Percentiles rank a stretch among this genome's conserved stretches.
Evolutionary conservation across 345 rosid genomes (phyloP).

Genomic region (Syzygium jambos): DNA sequence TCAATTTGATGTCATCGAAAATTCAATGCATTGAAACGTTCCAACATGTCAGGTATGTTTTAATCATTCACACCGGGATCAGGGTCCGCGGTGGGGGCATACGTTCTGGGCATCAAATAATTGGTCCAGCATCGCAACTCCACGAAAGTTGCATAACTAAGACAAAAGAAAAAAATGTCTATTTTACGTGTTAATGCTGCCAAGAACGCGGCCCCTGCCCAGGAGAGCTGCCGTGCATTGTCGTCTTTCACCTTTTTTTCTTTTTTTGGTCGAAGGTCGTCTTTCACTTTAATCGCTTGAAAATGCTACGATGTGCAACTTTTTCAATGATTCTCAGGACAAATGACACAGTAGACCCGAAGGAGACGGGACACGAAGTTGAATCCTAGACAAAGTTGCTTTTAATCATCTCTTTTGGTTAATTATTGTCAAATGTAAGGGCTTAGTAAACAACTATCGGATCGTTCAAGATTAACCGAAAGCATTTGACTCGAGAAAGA

Average conservation of each 20-base stretch:
- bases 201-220: neutral
- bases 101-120: neutral
- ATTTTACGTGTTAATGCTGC: neutral
- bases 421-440: neutral
- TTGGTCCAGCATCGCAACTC: neutral
- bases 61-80: neutral
- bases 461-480: neutral
- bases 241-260: neutral
- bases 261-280: neutral
- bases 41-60: neutral
- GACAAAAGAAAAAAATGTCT: neutral
- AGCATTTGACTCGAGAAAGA: neutral
- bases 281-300: neutral
- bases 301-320: neutral
- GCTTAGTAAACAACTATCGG: neutral
- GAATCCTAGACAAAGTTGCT: neutral
- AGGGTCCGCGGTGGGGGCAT: neutral
- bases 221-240: neutral
- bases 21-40: neutral
- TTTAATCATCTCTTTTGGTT: neutral
- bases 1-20: neutral
- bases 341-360: accelerated
- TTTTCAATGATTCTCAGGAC: neutral
- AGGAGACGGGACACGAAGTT: neutral
- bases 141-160: neutral